Conservation (phyloP, 179 eudicot genomes). For the Pouteria campechiana region DNA sequence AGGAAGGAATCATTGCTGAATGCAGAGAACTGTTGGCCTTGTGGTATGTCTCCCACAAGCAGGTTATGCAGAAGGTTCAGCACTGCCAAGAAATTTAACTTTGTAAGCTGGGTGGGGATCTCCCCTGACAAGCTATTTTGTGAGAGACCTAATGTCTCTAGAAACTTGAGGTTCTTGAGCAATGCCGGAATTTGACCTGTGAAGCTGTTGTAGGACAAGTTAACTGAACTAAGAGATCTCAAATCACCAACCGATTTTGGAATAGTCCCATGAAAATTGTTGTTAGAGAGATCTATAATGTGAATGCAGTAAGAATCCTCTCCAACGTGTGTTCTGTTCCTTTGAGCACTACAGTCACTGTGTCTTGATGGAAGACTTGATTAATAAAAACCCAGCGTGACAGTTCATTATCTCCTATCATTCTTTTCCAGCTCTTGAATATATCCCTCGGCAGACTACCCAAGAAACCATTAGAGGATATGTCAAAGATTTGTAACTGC, state of each 20-base stretch:
- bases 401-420: background rate
- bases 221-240: background rate
- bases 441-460: slow-evolving; percentile 1
- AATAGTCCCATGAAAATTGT: slow-evolving; percentile 2
- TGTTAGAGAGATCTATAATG: slow-evolving; percentile 3
- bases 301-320: slow-evolving; percentile 1
- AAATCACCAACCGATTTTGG: slow-evolving; percentile 2
- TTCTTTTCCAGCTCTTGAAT: slow-evolving; percentile 3
- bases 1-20: slow-evolving; percentile 7
- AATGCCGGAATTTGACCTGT: slow-evolving; percentile 1
- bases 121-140: slow-evolving; percentile 4
- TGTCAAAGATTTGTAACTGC: slow-evolving; percentile 1
- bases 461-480: slow-evolving; percentile 1
- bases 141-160: slow-evolving; percentile 6
- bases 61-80: background rate
- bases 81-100: background rate
- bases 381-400: background rate
- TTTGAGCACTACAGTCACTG: slow-evolving; percentile 1
- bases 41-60: slow-evolving; percentile 10
- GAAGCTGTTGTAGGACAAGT: slow-evolving; percentile 2
- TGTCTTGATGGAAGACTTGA: background rate
- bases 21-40: slow-evolving; percentile 4
- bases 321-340: background rate
- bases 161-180: background rate
- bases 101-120: background rate